These are phyloP conservation scores for Pigoraptor vietnamica DNA, from an alignment of 78 protist species.

Conservation along the genomic window DNA sequence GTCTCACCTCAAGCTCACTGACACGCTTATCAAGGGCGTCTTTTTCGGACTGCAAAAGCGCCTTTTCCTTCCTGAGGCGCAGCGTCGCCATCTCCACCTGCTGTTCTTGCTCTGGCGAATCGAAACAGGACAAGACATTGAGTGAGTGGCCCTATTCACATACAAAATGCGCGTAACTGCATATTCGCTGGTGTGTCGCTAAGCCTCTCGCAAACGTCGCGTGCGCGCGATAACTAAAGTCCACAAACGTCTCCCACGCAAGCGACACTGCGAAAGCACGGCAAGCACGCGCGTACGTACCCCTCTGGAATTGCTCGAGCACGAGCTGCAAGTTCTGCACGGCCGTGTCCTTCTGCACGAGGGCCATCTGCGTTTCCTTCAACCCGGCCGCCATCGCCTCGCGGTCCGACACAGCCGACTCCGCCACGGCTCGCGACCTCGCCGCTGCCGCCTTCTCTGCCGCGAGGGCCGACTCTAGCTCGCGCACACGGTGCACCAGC, in stretches of 20 bases:
- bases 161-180: neutral
- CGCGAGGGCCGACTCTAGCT: neutral
- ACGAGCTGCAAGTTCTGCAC: neutral
- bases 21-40: neutral
- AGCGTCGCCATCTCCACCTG: neutral
- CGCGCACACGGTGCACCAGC: neutral
- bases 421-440: neutral
- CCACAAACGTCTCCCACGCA: neutral
- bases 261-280: neutral
- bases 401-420: neutral
- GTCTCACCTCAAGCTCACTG: neutral
- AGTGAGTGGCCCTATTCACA: neutral
- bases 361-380: neutral
- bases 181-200: no score
- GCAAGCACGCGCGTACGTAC: no score
- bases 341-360: neutral
- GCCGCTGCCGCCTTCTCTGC: neutral
- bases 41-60: neutral
- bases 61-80: neutral
- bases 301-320: neutral
- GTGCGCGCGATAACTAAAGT: no score
- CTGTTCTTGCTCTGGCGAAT: neutral
- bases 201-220: no score
- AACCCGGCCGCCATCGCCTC: neutral
- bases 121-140: neutral